Evolutionary conservation across 768 basidiomycete species (phyloP).

Genomic region (Collybia sordida): DNA sequence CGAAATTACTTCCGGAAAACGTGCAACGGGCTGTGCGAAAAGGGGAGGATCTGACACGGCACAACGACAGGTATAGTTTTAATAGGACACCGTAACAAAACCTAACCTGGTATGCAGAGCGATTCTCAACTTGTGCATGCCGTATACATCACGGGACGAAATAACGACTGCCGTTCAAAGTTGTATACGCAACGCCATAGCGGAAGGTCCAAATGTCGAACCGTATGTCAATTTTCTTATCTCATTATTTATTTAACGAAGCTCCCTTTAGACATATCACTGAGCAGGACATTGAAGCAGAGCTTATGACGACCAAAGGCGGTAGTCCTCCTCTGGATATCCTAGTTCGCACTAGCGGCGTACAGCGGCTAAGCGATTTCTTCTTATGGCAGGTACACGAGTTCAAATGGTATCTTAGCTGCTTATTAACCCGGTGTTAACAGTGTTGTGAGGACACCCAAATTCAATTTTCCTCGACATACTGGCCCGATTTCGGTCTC

Average conservation of each 20-base stretch:
- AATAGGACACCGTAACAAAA: neutral
- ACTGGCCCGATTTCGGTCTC: conserved; percentile 94
- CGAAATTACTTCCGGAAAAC: conserved; percentile 70
- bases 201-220: neutral
- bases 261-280: conserved; percentile 41
- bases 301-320: conserved; percentile 62
- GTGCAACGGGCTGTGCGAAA: conserved; percentile 68
- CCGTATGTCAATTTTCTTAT: conserved; percentile 4
- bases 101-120: conserved; percentile 46
- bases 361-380: conserved; percentile 85
- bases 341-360: conserved; percentile 89
- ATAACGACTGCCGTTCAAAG: conserved; percentile 76
- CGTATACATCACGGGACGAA: conserved; percentile 91
- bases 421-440: conserved; percentile 3
- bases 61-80: conserved; percentile 62
- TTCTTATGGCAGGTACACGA: conserved; percentile 90
- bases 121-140: conserved; percentile 89
- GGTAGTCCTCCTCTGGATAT: conserved; percentile 86
- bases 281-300: conserved; percentile 63
- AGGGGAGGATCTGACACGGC: conserved; percentile 75
- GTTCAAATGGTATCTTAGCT: neutral
- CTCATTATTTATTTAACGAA: neutral
- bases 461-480: conserved; percentile 78
- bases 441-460: conserved; percentile 85
- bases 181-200: conserved; percentile 42